phyloP scores from a whole-genome alignment of 352 stramenopile species.

The Globisporangium yorkense region DNA sequence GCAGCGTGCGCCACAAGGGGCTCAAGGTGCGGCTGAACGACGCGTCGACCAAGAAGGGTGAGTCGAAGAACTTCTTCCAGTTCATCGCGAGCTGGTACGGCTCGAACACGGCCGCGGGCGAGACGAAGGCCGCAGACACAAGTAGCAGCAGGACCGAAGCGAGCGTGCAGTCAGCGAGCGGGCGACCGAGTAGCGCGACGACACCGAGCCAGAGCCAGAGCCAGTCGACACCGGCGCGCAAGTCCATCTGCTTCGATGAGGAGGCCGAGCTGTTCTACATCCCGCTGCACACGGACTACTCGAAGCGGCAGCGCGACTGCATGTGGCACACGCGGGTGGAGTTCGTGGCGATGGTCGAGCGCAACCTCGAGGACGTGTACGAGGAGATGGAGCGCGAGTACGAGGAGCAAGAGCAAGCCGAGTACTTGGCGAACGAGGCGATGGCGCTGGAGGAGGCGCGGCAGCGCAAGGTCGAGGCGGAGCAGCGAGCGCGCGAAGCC shows the following conservation, averaged over 20 bases:
- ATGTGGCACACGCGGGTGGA: constrained; percentile 84
- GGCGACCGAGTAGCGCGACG: constrained; percentile 5
- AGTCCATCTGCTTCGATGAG: constrained; percentile 61
- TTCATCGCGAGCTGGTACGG: constrained; percentile 80
- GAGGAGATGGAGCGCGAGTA: constrained; percentile 87
- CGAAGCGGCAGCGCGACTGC: constrained; percentile 77
- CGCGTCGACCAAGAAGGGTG: constrained; percentile 24
- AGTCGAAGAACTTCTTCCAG: constrained; percentile 68
- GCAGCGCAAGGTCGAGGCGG: constrained; percentile 40
- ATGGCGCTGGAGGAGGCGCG: constrained; percentile 65
- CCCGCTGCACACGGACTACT: constrained; percentile 76
- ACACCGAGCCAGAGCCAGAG: not conserved
- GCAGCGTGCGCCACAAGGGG: constrained; percentile 57
- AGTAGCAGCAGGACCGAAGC: constrained; percentile 3
- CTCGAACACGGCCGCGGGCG: constrained; percentile 15
- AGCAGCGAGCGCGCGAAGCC: constrained; percentile 15
- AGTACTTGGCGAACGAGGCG: constrained; percentile 61
- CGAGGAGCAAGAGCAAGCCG: constrained; percentile 56
- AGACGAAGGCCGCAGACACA: constrained; percentile 1
- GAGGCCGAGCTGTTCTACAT: constrained; percentile 87
- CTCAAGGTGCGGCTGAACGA: constrained; percentile 80
- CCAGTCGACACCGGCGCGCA: constrained; percentile 12
- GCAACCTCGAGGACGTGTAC: constrained; percentile 81
- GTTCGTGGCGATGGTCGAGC: constrained; percentile 86
- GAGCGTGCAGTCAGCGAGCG: not conserved